Evolutionary conservation across 306 rosid species (phyloP).

Genomic region (Dryas drummondii): DNA sequence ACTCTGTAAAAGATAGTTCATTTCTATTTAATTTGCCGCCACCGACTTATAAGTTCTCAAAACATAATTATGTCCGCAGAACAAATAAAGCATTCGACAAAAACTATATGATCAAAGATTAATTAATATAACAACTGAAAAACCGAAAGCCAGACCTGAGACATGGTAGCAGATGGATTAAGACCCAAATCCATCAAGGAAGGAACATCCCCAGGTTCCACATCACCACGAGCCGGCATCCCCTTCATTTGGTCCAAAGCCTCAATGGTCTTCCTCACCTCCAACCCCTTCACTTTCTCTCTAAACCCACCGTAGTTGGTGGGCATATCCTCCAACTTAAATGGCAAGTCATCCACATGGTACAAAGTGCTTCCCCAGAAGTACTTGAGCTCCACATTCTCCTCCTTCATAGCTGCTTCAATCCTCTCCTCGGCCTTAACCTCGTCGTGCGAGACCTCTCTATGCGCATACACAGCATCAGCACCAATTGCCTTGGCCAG

Average conservation of each 20-base stretch:
- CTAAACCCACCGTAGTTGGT: slow-evolving; percentile 75
- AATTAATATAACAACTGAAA: background rate
- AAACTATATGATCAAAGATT: background rate
- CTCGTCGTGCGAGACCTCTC: slow-evolving; percentile 87
- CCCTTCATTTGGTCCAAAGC: slow-evolving; percentile 91
- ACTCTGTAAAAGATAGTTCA: background rate
- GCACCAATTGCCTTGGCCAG: slow-evolving; percentile 87
- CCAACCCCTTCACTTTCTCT: slow-evolving; percentile 70
- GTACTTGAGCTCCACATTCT: slow-evolving; percentile 82
- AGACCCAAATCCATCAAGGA: slow-evolving; percentile 77
- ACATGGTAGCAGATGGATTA: slow-evolving; percentile 62
- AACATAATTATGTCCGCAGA: background rate
- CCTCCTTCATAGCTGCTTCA: slow-evolving; percentile 73
- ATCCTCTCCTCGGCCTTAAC: slow-evolving; percentile 73
- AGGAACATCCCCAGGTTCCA: slow-evolving; percentile 87
- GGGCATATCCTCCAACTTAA: slow-evolving; percentile 84
- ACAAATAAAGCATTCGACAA: background rate
- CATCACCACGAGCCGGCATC: slow-evolving; percentile 81
- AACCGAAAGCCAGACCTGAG: slow-evolving; percentile 52
- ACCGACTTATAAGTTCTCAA: background rate
- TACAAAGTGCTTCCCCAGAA: slow-evolving; percentile 94
- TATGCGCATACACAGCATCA: slow-evolving; percentile 67
- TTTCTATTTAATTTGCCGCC: background rate
- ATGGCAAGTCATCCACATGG: slow-evolving; percentile 85
- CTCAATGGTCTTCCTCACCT: slow-evolving; percentile 77